A percentile compares a stretch with the other conserved stretches of the same genome.
Conservation (phyloP, 139 green algal genomes). For the Pedinophyceae sp. region DNA sequence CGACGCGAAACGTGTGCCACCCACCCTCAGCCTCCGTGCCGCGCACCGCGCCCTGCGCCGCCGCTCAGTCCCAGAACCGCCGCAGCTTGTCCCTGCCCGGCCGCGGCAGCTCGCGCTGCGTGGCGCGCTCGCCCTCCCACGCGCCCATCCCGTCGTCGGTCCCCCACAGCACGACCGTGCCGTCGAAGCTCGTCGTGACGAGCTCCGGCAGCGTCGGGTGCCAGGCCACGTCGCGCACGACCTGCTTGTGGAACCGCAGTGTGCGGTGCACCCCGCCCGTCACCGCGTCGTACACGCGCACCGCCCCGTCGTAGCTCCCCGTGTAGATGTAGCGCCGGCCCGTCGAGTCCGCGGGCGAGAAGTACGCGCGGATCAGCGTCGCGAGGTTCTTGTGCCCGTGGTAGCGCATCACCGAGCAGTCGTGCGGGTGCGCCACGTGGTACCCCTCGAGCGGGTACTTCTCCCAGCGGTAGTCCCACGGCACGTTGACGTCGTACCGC, state of each 20-base stretch:
- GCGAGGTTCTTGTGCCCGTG: slow-evolving; percentile 65
- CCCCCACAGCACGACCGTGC: slow-evolving; percentile 42
- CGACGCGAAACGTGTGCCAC: too few species aligned
- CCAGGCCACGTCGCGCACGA: slow-evolving; percentile 78
- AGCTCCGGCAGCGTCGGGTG: slow-evolving; percentile 65
- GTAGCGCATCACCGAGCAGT: slow-evolving; percentile 70
- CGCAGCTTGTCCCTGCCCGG: too few species aligned
- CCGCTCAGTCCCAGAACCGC: too few species aligned
- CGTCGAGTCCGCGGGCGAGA: slow-evolving; percentile 45
- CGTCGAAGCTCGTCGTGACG: slow-evolving; percentile 59
- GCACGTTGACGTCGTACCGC: too few species aligned
- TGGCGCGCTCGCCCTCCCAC: too few species aligned
- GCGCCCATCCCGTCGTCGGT: too few species aligned
- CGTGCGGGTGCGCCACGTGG: slow-evolving; percentile 59
- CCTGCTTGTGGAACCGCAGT: slow-evolving; percentile 32
- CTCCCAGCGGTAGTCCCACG: slow-evolving; percentile 23
- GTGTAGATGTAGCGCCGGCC: slow-evolving; percentile 84
- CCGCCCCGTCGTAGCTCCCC: slow-evolving; percentile 41
- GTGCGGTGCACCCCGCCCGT: slow-evolving; percentile 33
- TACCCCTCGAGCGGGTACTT: slow-evolving; percentile 16
- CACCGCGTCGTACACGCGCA: slow-evolving; percentile 70
- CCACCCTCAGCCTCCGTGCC: too few species aligned
- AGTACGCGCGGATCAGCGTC: slow-evolving; percentile 90
- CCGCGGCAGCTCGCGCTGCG: too few species aligned
- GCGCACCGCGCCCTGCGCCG: too few species aligned